Base-by-base conservation (phyloP, 2,329 filamentous ascomycete genomes). In the Drechslera avenae region DNA sequence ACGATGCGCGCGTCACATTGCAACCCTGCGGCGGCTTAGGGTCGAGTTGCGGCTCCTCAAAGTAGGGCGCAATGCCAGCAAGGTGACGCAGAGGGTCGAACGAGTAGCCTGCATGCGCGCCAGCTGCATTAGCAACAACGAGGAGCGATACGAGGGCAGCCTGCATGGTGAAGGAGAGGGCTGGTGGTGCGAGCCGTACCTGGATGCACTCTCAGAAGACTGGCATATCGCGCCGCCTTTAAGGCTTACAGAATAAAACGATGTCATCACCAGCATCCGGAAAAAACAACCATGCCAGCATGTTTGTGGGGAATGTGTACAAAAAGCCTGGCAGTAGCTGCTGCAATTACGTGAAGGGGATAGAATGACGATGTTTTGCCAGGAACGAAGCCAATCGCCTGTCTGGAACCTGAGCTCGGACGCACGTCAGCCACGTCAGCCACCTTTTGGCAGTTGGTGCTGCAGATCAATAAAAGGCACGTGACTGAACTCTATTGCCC, bases 1-100 rank as follows among this genome's bases (percentile, higher is more conserved):
- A 80, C 5, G 79, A 74, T 8, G 77, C 78, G 41, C 76, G 68
- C 8, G 76, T 79, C 19, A 81, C 77, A 56, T 79, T 77, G 71
- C 79, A 81, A 47, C 79, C 79, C 65, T 79, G 77, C 8, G 79
- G 77, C 28, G 78, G 73, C 37, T 73, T 67, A 1, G 78, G 79
- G 50, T 79, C 75, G 46, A 77, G 73, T 30, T 74, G 69, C 26
- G 78, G 78, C 47, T 78, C 75, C 58, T 80, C 76, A 55, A 79
- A 81, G 62, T 80, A 79, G 0, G 79, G 79, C 10, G 78, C 73
- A 23, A 79, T 78, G 40, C 79, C 79, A 19, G 79, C 75, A 2
- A 81, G 71, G 66, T 81, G 79, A 54, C 78, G 56, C 16, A 81
- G 62, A 8, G 78, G 78, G 46, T 81, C 70, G 61, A 81, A 81